Evolutionary conservation across 805 yeast species (phyloP), one percentile per base, ranked within the genome.

Genomic region (Starmerella stellata): DNA sequence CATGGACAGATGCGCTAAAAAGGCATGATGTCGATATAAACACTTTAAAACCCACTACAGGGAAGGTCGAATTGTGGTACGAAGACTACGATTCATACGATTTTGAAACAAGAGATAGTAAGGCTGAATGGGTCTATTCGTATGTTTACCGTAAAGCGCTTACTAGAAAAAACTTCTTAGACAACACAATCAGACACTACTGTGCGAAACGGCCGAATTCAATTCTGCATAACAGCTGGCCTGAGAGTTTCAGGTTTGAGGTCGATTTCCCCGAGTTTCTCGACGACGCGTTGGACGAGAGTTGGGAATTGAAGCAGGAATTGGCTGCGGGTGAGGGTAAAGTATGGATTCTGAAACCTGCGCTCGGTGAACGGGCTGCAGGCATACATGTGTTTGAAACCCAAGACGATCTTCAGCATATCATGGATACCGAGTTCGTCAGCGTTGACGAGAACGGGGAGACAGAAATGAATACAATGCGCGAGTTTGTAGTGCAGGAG

Each of bases 331-430:
- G 70, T 13, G 66, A 63, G 15, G n/a, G n/a, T n/a, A 72, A 69
- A 46, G 70, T 76, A 35, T 87, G 92, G 85, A 90, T 90, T 29
- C 65, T 90, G 54, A 90, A 90, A 54, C 98, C 98, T 14, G 75
- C 93, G 46, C 83, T 90, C 95, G 78, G 93, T 52, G 98, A 90
- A 54, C 76, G 87, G 54, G 98, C 94, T 9, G 95, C 90, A 55
- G 98, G 98, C 0, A 87, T 90, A 36, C 62, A 94, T 30, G 58
- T 90, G 0, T 90, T 90, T 61, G 66, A 66, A 39, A 74, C 83
- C 0, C 64, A 81, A 27, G 80, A 74, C 7, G 90, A 83, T 50
- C 62, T 90, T 36, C 95, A 85, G 56, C 67, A 58, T 3, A 75
- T 87, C 3, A 87, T 90, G 56, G 79, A 90, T 50, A 72, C 77